phyloP scores from a whole-genome alignment of 2,329 filamentous ascomycete genomes.

The Alternaria sp. region DNA sequence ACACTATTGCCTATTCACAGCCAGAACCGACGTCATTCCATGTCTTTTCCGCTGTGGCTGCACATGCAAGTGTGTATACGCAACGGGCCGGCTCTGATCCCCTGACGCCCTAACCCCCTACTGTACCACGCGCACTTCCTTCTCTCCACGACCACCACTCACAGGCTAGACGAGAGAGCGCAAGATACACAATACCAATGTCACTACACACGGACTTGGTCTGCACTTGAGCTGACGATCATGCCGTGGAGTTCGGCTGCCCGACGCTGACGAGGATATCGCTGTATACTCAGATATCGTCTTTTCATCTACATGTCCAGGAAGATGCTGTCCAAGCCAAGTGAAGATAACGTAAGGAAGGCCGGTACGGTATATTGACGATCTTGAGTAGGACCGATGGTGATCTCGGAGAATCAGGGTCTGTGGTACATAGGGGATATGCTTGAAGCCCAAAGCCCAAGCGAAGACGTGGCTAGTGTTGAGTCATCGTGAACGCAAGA shows the following conservation, averaged over 20 bases:
- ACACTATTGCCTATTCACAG: neutral
- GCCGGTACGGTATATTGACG: neutral
- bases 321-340: neutral
- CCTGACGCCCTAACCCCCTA: neutral
- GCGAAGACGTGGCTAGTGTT: neutral
- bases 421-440: neutral
- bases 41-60: neutral
- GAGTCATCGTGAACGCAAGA: neutral
- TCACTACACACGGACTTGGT: neutral
- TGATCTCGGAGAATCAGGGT: neutral
- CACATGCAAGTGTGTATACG: neutral
- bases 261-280: neutral
- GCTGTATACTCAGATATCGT: neutral
- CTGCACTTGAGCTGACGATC: neutral
- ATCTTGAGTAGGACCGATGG: neutral
- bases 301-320: neutral
- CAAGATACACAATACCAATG: neutral
- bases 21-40: neutral
- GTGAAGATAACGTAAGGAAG: neutral
- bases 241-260: neutral
- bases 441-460: neutral
- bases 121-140: neutral
- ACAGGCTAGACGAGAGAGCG: neutral
- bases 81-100: neutral
- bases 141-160: neutral